These are phyloP conservation scores for Penicillium maclennaniae DNA, from an alignment of 495 filamentous ascomycete species.

Conservation along the genomic window DNA sequence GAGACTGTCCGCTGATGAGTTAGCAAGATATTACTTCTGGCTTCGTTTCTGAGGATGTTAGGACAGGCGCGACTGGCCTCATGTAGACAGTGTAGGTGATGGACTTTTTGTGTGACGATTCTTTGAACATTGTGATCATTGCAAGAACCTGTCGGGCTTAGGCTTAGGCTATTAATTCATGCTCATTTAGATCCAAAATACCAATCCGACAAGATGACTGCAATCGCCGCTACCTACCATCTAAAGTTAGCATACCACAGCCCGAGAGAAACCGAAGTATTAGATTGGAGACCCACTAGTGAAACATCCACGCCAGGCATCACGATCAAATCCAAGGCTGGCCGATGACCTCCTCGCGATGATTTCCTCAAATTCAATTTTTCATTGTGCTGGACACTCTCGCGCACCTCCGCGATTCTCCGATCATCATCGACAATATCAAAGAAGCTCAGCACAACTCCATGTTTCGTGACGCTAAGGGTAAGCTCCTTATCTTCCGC, in stretches of 20 bases:
- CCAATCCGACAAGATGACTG: slow-evolving; percentile 13
- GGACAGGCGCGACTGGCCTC: too few species aligned
- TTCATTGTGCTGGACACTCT: slow-evolving; percentile 27
- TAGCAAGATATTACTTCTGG: too few species aligned
- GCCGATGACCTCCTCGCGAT: slow-evolving; percentile 11
- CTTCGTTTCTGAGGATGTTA: too few species aligned
- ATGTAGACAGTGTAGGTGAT: too few species aligned
- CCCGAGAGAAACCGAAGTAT: neutral
- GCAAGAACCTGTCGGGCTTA: too few species aligned
- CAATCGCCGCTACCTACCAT: slow-evolving; percentile 8
- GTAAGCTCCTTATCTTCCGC: slow-evolving; percentile 20
- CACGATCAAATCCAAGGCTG: slow-evolving; percentile 20
- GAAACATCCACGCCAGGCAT: slow-evolving; percentile 24
- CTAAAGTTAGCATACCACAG: neutral
- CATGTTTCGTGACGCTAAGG: slow-evolving; percentile 14
- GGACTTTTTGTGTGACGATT: too few species aligned
- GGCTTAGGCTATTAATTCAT: too few species aligned
- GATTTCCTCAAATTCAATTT: slow-evolving; percentile 14
- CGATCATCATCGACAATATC: slow-evolving; percentile 27
- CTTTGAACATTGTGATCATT: too few species aligned
- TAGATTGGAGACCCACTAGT: slow-evolving; percentile 15
- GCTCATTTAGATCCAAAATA: slow-evolving; percentile 5
- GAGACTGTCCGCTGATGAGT: too few species aligned
- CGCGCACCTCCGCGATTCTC: slow-evolving; percentile 23
- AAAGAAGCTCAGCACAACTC: slow-evolving; percentile 17